Conservation (phyloP, 2,329 filamentous ascomycete species). For the Tolypocladium amazonense region DNA sequence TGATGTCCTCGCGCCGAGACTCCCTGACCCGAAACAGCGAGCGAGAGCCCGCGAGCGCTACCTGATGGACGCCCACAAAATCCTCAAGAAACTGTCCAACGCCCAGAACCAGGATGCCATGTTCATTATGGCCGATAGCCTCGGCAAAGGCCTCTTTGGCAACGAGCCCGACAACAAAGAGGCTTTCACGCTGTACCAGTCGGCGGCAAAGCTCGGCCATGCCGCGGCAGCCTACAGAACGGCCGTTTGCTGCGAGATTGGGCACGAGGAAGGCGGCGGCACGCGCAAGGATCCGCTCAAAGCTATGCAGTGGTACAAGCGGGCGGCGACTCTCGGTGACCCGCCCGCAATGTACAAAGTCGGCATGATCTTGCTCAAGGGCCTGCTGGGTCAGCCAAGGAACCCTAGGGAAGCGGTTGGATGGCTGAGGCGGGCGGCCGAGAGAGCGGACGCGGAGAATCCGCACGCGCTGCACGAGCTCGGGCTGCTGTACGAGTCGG, state of each 20-base stretch:
- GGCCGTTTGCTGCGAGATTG: conserved; percentile 94
- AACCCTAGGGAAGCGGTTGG: conserved; percentile 79
- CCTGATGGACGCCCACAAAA: conserved; percentile 76
- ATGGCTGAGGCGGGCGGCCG: conserved; percentile 89
- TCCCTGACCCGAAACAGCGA: conserved; percentile 60
- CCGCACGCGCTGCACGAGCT: conserved; percentile 93
- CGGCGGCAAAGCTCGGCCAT: conserved; percentile 82
- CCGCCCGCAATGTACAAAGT: conserved; percentile 97
- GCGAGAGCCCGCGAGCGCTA: conserved; percentile 75
- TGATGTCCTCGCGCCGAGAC: conserved; percentile 54
- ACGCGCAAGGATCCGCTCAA: conserved; percentile 86
- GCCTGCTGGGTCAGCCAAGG: conserved; percentile 73
- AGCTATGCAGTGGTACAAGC: conserved; percentile 96
- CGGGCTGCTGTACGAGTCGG: conserved; percentile 53
- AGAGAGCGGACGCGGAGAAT: conserved; percentile 78
- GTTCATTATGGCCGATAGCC: conserved; percentile 86
- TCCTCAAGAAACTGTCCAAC: conserved; percentile 75
- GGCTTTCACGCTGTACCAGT: conserved; percentile 87
- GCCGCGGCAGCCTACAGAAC: conserved; percentile 83
- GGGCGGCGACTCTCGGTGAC: conserved; percentile 81
- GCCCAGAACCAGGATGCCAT: conserved; percentile 73
- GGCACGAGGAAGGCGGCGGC: conserved; percentile 85
- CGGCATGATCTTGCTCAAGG: conserved; percentile 91
- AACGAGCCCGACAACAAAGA: conserved; percentile 78
- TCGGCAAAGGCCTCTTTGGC: conserved; percentile 72